Evolutionary conservation across 2,329 filamentous ascomycete species (phyloP).

Genomic region (Bertia moriformis): DNA sequence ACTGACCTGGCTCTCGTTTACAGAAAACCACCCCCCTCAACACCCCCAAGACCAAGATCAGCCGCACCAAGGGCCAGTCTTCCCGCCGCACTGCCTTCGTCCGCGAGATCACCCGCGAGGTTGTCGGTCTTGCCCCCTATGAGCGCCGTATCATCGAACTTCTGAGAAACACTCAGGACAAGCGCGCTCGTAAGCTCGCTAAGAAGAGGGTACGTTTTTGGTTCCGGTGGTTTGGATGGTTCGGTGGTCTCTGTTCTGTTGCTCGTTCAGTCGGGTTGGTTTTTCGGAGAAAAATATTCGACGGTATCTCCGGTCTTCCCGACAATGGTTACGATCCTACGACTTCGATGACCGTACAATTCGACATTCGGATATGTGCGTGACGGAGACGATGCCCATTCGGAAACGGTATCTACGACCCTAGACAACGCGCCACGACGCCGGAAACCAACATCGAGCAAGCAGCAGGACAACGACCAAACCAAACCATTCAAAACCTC

Average conservation of each 20-base stretch:
- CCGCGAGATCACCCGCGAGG: conserved; percentile 94
- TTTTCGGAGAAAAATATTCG: not conserved
- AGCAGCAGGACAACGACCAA: too few species aligned
- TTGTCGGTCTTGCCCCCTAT: conserved; percentile 85
- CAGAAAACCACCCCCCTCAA: conserved; percentile 75
- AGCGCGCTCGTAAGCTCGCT: conserved; percentile 95
- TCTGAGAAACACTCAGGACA: conserved; percentile 97
- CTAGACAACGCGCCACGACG: too few species aligned
- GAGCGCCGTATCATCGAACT: conserved; percentile 98
- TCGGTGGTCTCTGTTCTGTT: not conserved
- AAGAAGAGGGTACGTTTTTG: conserved; percentile 78
- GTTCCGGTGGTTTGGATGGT: not conserved
- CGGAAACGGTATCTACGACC: too few species aligned
- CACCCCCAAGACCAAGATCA: conserved; percentile 58
- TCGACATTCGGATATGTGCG: too few species aligned
- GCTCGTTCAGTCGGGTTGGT: too few species aligned
- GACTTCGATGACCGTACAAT: too few species aligned
- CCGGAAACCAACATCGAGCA: too few species aligned
- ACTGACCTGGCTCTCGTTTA: conserved; percentile 12
- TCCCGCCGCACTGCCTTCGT: conserved; percentile 97
- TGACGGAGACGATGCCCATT: too few species aligned
- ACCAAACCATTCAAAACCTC: too few species aligned
- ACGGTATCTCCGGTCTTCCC: not conserved
- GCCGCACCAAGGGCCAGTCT: conserved; percentile 83
- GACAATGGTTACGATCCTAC: too few species aligned